phyloP scores from a whole-genome alignment of 768 basidiomycete species.

The Daedaleopsis nitida region DNA sequence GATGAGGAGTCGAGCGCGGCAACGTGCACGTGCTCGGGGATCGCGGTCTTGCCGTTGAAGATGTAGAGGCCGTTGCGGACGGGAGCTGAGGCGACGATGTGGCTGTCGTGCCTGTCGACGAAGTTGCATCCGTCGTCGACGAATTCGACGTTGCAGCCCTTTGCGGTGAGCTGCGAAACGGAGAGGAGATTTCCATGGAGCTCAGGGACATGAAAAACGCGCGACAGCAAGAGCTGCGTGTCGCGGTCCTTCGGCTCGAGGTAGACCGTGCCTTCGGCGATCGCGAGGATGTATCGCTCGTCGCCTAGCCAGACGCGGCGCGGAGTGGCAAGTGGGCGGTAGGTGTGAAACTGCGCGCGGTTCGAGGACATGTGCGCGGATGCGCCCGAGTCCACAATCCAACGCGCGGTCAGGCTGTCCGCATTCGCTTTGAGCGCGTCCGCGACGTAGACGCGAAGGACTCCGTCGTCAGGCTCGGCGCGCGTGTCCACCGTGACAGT shows the following conservation, averaged over 20 bases:
- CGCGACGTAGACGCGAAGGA: slow-evolving; percentile 5
- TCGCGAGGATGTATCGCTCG: slow-evolving; percentile 16
- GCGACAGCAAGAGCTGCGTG: slow-evolving; percentile 3
- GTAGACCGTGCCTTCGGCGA: slow-evolving; percentile 9
- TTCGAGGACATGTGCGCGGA: slow-evolving; percentile 20
- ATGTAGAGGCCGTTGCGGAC: slow-evolving; percentile 16
- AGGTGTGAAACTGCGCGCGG: slow-evolving; percentile 10
- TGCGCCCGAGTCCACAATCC: slow-evolving; percentile 24
- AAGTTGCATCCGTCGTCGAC: slow-evolving; percentile 4
- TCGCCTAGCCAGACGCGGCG: slow-evolving; percentile 20
- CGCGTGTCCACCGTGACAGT: not conserved
- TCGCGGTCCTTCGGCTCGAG: not conserved
- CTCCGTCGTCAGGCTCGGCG: not conserved
- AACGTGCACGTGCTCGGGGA: slow-evolving; percentile 3
- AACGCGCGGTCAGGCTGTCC: not conserved
- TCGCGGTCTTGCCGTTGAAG: not conserved
- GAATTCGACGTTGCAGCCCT: slow-evolving; percentile 2
- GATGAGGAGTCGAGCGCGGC: not conserved
- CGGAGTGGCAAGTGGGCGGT: not conserved
- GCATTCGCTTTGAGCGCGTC: not conserved
- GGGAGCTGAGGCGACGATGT: slow-evolving; percentile 1
- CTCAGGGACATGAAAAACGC: slow-evolving; percentile 23
- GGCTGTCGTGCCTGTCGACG: not conserved
- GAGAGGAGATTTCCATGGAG: slow-evolving; percentile 26
- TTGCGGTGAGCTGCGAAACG: slow-evolving; percentile 15